phyloP scores from a whole-genome alignment of 352 stramenopile genomes.

The Globisporangium acanthophoron region DNA sequence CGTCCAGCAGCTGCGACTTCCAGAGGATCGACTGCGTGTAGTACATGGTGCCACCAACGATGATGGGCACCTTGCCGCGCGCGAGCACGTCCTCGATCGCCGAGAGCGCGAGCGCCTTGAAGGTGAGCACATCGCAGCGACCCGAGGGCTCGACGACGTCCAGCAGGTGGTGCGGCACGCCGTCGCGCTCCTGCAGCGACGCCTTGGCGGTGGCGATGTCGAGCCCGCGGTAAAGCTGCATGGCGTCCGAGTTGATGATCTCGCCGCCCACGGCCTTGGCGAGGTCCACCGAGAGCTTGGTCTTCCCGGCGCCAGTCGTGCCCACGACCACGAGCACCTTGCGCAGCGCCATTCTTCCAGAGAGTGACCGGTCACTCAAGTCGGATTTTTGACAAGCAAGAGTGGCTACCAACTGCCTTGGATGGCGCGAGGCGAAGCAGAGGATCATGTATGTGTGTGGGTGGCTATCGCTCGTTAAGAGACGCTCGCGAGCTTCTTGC shows the following conservation, averaged over 20 bases:
- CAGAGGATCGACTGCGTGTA: slow-evolving; percentile 90
- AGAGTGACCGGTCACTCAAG: neutral
- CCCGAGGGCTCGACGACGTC: slow-evolving; percentile 76
- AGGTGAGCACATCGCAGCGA: slow-evolving; percentile 79
- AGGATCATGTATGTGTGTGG: neutral
- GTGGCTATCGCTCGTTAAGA: neutral
- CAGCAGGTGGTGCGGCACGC: slow-evolving; percentile 87
- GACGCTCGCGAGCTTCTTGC: slow-evolving; percentile 31
- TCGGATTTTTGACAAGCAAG: slow-evolving; percentile 15
- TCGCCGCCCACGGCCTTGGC: slow-evolving; percentile 85
- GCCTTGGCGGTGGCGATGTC: slow-evolving; percentile 89
- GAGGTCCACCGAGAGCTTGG: slow-evolving; percentile 90
- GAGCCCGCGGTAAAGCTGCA: slow-evolving; percentile 90
- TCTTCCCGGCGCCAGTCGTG: slow-evolving; percentile 90
- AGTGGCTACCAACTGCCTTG: no score
- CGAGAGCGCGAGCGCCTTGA: slow-evolving; percentile 62
- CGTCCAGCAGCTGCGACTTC: slow-evolving; percentile 82
- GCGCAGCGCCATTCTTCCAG: slow-evolving; percentile 29
- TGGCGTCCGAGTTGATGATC: slow-evolving; percentile 90
- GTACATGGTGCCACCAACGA: slow-evolving; percentile 92
- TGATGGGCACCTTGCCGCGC: slow-evolving; percentile 85
- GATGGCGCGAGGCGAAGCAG: neutral
- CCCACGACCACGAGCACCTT: slow-evolving; percentile 88
- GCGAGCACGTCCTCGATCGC: slow-evolving; percentile 82
- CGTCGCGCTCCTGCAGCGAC: slow-evolving; percentile 79